Conservation (phyloP, 768 basidiomycete species). For the Tricholoma furcatifolium region DNA sequence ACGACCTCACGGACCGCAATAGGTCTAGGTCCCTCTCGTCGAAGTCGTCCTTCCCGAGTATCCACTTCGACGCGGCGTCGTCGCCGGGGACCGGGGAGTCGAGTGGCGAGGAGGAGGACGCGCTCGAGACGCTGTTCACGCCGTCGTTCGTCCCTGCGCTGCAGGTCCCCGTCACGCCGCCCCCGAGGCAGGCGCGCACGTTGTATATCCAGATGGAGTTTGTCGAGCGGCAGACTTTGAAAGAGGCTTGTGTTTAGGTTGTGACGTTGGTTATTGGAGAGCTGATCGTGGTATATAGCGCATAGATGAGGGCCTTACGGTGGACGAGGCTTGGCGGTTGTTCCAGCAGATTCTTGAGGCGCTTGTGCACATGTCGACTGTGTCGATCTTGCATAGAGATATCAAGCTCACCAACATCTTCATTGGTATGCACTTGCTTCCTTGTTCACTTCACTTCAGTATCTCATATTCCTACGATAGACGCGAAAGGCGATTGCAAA, state of each 20-base stretch:
- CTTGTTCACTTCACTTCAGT: neutral
- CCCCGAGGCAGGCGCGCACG: slow-evolving; percentile 47
- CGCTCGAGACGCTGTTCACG: slow-evolving; percentile 32
- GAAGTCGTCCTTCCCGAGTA: slow-evolving; percentile 70
- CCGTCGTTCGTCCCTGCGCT: slow-evolving; percentile 14
- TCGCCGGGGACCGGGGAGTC: slow-evolving; percentile 33
- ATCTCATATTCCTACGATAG: slow-evolving; percentile 35
- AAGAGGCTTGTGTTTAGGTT: slow-evolving; percentile 52
- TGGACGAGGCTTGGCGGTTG: slow-evolving; percentile 86
- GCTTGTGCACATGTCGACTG: slow-evolving; percentile 82
- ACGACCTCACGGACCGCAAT: slow-evolving; percentile 60
- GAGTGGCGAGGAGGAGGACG: slow-evolving; percentile 38
- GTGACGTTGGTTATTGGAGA: neutral
- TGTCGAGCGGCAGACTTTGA: slow-evolving; percentile 87
- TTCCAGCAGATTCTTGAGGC: slow-evolving; percentile 92
- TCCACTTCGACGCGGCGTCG: slow-evolving; percentile 66
- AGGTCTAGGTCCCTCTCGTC: slow-evolving; percentile 52
- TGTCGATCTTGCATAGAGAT: slow-evolving; percentile 87
- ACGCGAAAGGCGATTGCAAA: slow-evolving; percentile 84
- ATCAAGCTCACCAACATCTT: slow-evolving; percentile 95
- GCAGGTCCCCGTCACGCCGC: slow-evolving; percentile 15
- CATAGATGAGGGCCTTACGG: slow-evolving; percentile 76
- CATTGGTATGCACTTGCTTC: slow-evolving; percentile 53
- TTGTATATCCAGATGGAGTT: slow-evolving; percentile 98
- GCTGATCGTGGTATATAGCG: slow-evolving; percentile 38